These are phyloP conservation scores for Pezicula carpinea DNA, from an alignment of 2,329 filamentous ascomycete species.

Conservation along the genomic window DNA sequence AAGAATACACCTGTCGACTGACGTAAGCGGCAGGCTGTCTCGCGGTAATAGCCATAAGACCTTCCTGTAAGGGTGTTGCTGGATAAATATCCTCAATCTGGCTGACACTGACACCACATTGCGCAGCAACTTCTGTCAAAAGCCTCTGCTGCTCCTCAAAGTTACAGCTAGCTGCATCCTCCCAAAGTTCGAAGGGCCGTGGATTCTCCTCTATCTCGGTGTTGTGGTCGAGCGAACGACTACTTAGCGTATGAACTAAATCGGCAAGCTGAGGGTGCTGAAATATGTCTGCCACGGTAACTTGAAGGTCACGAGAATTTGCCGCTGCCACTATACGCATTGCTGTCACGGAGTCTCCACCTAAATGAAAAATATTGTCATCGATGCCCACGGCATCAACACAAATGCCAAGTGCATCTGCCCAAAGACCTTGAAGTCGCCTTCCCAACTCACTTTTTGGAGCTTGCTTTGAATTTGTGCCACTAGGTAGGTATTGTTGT, in stretches of 20 bases:
- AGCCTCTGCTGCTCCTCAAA: not conserved
- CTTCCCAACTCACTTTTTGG: not conserved
- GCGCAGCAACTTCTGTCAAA: not conserved
- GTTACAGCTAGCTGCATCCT: not conserved
- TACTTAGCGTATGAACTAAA: not conserved
- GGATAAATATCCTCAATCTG: conserved; percentile 1
- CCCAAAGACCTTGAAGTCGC: conserved; percentile 1
- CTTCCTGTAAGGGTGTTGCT: not conserved
- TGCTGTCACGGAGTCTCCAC: conserved; percentile 2
- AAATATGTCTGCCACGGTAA: conserved; percentile 1
- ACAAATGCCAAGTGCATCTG: not conserved
- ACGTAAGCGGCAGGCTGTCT: conserved; percentile 11
- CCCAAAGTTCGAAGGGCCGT: conserved; percentile 2
- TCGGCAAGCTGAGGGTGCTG: not conserved
- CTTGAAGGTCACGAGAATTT: not conserved
- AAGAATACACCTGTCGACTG: not conserved
- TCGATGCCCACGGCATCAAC: not conserved
- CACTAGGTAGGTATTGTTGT: not conserved
- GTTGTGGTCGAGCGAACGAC: not conserved
- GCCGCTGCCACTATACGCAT: conserved; percentile 2
- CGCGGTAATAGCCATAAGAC: conserved; percentile 1
- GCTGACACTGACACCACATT: not conserved
- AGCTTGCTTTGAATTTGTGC: not conserved
- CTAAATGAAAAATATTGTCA: conserved; percentile 2
- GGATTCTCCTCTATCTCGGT: not conserved